Conservation (phyloP, 176 grass and related monocot species). For the Dactylis glomerata region DNA sequence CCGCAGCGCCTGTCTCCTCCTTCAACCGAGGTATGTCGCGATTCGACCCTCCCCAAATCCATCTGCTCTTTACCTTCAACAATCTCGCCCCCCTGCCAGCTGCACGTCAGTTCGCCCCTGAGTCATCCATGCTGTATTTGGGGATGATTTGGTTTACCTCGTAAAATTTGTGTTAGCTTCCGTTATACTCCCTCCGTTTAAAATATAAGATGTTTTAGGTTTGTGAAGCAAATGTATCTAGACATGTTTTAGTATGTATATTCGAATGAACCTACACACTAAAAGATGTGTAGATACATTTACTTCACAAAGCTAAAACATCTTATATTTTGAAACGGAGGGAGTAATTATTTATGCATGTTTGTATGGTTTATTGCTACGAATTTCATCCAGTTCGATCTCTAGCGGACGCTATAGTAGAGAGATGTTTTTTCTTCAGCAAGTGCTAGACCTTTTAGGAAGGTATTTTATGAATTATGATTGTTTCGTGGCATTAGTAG, state of each 20-base stretch:
- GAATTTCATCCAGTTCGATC: background rate
- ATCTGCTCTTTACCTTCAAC: background rate
- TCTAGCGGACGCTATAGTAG: too few relatives aligned
- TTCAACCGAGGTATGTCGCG: background rate
- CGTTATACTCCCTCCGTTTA: too few relatives aligned
- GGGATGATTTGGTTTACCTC: background rate
- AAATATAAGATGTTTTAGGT: too few relatives aligned
- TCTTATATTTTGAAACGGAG: too few relatives aligned
- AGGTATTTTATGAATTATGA: background rate
- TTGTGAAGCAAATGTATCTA: too few relatives aligned
- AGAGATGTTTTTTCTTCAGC: background rate
- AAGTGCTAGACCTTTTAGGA: background rate
- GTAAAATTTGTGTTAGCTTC: background rate
- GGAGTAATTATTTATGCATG: background rate
- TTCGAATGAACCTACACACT: too few relatives aligned
- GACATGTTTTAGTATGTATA: too few relatives aligned
- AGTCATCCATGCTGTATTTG: background rate
- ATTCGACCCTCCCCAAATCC: background rate
- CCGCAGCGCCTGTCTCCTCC: background rate
- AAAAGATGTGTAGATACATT: too few relatives aligned
- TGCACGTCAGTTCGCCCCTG: background rate
- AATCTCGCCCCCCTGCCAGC: background rate
- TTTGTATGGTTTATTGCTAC: background rate
- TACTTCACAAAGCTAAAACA: too few relatives aligned
- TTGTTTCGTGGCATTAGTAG: background rate